phyloP scores from a whole-genome alignment of 1,284 basidiomycete genomes.

The Ustilago xerochloae region DNA sequence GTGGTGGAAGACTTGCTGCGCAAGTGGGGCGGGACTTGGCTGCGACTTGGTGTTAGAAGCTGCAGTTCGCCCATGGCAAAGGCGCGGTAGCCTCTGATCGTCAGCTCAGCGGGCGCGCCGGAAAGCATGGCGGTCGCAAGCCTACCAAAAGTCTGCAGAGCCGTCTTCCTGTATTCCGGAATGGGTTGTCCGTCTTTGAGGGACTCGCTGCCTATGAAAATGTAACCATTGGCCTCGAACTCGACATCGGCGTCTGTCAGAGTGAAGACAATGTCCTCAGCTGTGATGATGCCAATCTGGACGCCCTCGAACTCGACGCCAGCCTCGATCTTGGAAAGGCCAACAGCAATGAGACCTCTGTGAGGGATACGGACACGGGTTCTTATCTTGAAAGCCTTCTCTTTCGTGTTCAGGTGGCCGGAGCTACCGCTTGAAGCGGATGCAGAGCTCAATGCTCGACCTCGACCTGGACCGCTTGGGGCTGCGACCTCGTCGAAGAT shows the following conservation, averaged over 20 bases:
- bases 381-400: constrained; percentile 38
- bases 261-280: constrained; percentile 43
- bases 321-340: constrained; percentile 43
- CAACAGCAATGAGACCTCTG: constrained; percentile 27
- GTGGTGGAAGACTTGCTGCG: constrained; percentile 23
- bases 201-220: constrained; percentile 41
- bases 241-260: constrained; percentile 32
- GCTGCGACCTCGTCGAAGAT: constrained; percentile 54
- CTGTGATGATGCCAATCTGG: constrained; percentile 41
- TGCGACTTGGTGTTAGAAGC: constrained; percentile 11
- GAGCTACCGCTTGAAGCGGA: constrained; percentile 36
- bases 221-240: constrained; percentile 39
- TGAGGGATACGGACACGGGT: constrained; percentile 36
- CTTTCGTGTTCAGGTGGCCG: constrained; percentile 12
- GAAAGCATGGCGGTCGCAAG: constrained; percentile 25
- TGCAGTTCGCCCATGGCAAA: constrained; percentile 45
- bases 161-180: constrained; percentile 16
- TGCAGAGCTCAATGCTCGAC: constrained; percentile 31
- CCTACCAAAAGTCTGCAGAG: constrained; percentile 27
- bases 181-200: constrained; percentile 25
- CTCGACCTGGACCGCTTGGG: constrained; percentile 39
- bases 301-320: constrained; percentile 42
- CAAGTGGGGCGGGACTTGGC: constrained; percentile 25
- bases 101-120: constrained; percentile 22
- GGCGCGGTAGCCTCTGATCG: constrained; percentile 33